Conservation (phyloP, 345 rosid genomes). For the Boechera stricta region DNA sequence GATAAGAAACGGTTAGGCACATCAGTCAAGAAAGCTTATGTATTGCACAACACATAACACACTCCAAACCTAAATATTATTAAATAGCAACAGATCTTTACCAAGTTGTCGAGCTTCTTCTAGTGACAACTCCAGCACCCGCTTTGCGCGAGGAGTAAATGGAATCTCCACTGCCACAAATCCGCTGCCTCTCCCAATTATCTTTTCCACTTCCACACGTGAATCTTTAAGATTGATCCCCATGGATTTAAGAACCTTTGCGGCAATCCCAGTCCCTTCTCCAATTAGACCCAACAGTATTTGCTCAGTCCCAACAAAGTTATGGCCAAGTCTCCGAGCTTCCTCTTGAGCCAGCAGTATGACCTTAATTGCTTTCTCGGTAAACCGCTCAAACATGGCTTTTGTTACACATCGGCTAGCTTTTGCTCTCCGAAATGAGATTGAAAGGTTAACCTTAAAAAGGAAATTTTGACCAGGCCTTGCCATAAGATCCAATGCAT, state of each 20-base stretch:
- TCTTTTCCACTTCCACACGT: conserved; percentile 96
- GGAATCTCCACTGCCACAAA: conserved; percentile 97
- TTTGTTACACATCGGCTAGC: conserved; percentile 56
- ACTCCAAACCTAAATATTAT: conserved; percentile 9
- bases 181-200: conserved; percentile 96
- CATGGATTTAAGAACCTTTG: conserved; percentile 94
- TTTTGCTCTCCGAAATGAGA: conserved; percentile 54
- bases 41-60: neutral
- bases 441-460: conserved; percentile 49
- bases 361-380: conserved; percentile 95
- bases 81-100: conserved; percentile 34
- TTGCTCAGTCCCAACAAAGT: conserved; percentile 97
- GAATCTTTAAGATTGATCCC: conserved; percentile 96
- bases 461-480: conserved; percentile 54
- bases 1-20: conserved; percentile 2
- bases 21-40: neutral
- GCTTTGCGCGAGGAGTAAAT: conserved; percentile 98
- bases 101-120: conserved; percentile 98
- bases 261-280: conserved; percentile 97
- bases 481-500: conserved; percentile 51
- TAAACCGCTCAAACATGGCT: conserved; percentile 96
- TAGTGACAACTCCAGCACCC: conserved; percentile 86
- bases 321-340: conserved; percentile 95
- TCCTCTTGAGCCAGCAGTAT: conserved; percentile 98
- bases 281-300: conserved; percentile 88